A percentile compares a stretch with the other conserved stretches of the same genome.
Conservation (phyloP, 352 stramenopile species). For the Stramenopiles sp. region DNA sequence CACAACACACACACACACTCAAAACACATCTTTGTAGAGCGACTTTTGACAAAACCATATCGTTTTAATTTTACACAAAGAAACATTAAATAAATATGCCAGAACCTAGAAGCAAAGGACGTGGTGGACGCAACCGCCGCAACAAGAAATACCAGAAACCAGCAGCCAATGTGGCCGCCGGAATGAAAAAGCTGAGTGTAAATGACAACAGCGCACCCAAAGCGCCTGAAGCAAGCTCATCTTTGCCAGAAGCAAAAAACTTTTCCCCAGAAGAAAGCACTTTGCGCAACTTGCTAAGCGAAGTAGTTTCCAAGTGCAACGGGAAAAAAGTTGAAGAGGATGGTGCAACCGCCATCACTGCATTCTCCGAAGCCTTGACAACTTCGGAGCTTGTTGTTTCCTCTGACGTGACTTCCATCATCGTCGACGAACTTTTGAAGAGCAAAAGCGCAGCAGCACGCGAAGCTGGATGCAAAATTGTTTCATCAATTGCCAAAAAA, state of each 20-base stretch:
- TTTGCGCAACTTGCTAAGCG: not conserved
- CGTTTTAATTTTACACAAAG: too few species aligned
- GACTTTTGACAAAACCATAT: too few species aligned
- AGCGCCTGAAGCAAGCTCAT: not conserved
- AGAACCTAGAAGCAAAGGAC: not conserved
- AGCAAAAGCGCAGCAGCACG: conserved; percentile 24
- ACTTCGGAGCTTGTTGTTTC: not conserved
- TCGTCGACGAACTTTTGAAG: not conserved
- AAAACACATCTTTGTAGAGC: too few species aligned
- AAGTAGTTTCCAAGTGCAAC: not conserved
- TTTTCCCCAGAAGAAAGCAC: not conserved
- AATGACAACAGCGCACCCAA: not conserved
- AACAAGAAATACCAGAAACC: not conserved
- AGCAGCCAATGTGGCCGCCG: not conserved
- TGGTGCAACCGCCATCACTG: not conserved
- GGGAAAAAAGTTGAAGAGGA: not conserved
- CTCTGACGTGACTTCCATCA: not conserved
- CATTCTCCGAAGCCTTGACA: not conserved
- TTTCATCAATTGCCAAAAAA: conserved; percentile 60
- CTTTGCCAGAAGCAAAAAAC: not conserved
- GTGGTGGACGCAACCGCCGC: not conserved
- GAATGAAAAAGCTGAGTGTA: not conserved
- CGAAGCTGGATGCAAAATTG: conserved; percentile 42
- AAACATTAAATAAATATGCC: not conserved
- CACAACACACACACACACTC: too few species aligned